These are phyloP conservation scores for Mercurialis annua DNA, from an alignment of 345 rosid species.

Conservation along the genomic window DNA sequence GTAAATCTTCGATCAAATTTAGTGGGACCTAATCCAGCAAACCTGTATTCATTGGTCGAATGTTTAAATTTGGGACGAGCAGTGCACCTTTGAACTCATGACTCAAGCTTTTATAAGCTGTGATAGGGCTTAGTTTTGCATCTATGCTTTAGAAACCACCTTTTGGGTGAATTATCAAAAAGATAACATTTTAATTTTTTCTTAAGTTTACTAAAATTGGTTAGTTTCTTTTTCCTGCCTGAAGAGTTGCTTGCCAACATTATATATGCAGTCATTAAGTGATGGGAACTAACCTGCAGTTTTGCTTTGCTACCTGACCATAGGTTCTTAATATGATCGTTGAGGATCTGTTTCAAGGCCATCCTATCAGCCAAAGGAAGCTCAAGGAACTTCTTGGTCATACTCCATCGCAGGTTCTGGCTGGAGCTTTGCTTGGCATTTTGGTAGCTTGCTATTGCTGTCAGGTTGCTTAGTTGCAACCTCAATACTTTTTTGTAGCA, in stretches of 20 bases:
- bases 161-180: no score
- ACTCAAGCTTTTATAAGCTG: no score
- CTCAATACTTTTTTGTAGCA: slow-evolving; percentile 26
- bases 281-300: not conserved
- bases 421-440: slow-evolving; percentile 80
- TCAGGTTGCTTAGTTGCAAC: slow-evolving; percentile 53
- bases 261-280: not conserved
- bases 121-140: no score
- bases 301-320: slow-evolving; percentile 9
- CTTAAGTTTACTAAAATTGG: no score
- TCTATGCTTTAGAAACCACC: no score
- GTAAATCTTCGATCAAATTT: no score
- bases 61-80: no score
- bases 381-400: slow-evolving; percentile 93
- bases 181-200: no score
- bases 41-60: no score
- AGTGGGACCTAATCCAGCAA: no score
- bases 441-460: slow-evolving; percentile 70
- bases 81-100: no score
- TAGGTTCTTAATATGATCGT: slow-evolving; percentile 89
- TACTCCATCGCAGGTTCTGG: slow-evolving; percentile 85
- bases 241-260: no score
- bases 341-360: slow-evolving; percentile 88
- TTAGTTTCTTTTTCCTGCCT: not conserved
- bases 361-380: slow-evolving; percentile 86